Conservation (phyloP, 371 early-diverging fungal species). For the Mucor saturninus region DNA sequence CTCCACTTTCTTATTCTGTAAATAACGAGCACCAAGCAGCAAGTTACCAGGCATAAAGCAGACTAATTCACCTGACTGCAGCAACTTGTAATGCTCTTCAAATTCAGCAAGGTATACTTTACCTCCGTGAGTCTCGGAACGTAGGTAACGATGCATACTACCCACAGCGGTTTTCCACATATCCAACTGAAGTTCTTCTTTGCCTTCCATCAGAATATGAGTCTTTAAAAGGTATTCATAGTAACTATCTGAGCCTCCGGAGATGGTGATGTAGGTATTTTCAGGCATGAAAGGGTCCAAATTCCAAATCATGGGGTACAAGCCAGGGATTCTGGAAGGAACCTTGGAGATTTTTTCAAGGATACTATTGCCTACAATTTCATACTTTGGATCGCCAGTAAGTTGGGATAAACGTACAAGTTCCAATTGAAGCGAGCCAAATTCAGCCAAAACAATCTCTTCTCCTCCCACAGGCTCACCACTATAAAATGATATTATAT, state of each 20-base stretch:
- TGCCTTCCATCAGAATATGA: constrained; percentile 60
- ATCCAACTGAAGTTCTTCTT: constrained; percentile 48
- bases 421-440: constrained; percentile 88
- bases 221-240: constrained; percentile 85
- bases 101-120: constrained; percentile 47
- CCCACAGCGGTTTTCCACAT: constrained; percentile 50
- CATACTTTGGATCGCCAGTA: constrained; percentile 74
- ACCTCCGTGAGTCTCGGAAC: constrained; percentile 36
- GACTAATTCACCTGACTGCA: constrained; percentile 51
- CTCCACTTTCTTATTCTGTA: constrained; percentile 27
- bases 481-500: constrained; percentile 16
- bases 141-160: constrained; percentile 52
- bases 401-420: constrained; percentile 80
- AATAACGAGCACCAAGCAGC: constrained; percentile 42
- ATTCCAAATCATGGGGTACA: constrained; percentile 72
- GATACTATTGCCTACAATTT: constrained; percentile 65
- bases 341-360: constrained; percentile 59
- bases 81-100: constrained; percentile 28
- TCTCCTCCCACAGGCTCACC: constrained; percentile 25
- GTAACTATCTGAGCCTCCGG: constrained; percentile 84
- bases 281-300: constrained; percentile 38
- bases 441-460: constrained; percentile 79
- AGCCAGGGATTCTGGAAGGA: constrained; percentile 62
- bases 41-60: constrained; percentile 55
- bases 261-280: constrained; percentile 59